Evolutionary conservation across 1,284 basidiomycete genomes (phyloP), one percentile per base, ranked within the genome.

Genomic region (Microbotryum violaceum): DNA sequence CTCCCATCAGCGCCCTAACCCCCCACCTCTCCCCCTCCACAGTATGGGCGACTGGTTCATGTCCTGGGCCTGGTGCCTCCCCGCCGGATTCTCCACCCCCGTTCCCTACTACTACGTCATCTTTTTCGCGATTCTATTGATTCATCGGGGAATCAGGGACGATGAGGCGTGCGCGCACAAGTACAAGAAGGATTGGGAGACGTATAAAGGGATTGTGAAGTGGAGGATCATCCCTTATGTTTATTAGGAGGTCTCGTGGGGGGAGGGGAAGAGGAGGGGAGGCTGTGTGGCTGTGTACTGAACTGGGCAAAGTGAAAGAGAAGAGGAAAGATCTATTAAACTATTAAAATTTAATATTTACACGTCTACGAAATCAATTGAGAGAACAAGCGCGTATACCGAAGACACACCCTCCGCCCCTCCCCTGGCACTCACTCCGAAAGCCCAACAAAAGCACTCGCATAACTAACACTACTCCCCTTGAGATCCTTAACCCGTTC

Each of bases 401-500:
- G 37, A 42, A 18, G 37, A 42, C 16, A 16, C 37, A 1, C 37
- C 37, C 4, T 10, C 37, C 12, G 2, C 12, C 37, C 6, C 3
- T 10, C 37, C 37, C 37, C 16, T 18, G 27, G 27, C 37, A 42
- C 37, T 42, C 31, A 31, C 9, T 31, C 9, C 8, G 37, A 42
- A 42, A 18, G 37, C 16, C 12, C 37, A 25, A 90, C 77, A 76
- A 84, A 89, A 27, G 87, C 94, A 72, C 90, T 91, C 3, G 92
- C 93, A 75, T 98, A 98, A 74, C 90, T 94, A 44, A 98, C 94
- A 72, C 91, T 94, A 53, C 87, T 90, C 75, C 93, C 91, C 48
- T 79, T 77, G 51, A 87, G 74, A 7, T 76, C 82, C 62, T 79
- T 64, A 72, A 89, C 92, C 64, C 82, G 77, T 72, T 85, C 89